Conservation (phyloP, 23 red algal genomes). For the Gracilariopsis chorda region DNA sequence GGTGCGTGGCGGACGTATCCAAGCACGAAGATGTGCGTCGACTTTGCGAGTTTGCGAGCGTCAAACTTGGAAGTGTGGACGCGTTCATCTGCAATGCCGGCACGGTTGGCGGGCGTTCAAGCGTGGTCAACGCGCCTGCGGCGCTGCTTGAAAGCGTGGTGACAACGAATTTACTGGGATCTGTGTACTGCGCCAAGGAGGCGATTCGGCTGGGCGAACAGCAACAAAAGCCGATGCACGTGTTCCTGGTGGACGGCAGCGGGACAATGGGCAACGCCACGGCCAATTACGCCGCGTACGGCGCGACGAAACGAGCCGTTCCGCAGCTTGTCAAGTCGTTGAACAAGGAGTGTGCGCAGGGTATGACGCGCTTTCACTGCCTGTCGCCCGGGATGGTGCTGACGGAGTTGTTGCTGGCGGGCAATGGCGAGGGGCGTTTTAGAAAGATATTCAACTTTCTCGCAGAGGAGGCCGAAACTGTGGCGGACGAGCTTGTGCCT, state of each 20-base stretch:
- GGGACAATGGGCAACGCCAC: constrained; percentile 63
- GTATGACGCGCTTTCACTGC: constrained; percentile 20
- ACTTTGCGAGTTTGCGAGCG: constrained; percentile 19
- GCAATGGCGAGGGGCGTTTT: background rate
- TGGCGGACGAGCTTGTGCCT: constrained; percentile 70
- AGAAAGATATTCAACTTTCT: constrained; percentile 77
- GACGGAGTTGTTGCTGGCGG: constrained; percentile 80
- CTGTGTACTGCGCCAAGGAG: constrained; percentile 51
- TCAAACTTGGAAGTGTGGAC: constrained; percentile 27
- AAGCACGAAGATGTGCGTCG: constrained; percentile 22
- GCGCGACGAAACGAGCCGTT: constrained; percentile 73
- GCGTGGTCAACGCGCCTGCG: background rate
- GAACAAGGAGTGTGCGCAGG: constrained; percentile 20
- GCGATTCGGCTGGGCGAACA: constrained; percentile 21
- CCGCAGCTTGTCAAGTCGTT: constrained; percentile 76
- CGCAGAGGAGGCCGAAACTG: constrained; percentile 83
- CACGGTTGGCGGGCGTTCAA: constrained; percentile 41
- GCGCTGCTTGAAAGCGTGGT: constrained; percentile 39
- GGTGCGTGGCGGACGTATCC: constrained; percentile 59
- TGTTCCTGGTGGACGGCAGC: constrained; percentile 78
- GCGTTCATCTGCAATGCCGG: constrained; percentile 86
- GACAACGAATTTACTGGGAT: constrained; percentile 71
- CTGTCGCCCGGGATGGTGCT: constrained; percentile 89
- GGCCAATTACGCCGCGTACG: constrained; percentile 71
- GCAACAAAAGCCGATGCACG: constrained; percentile 19